These are phyloP conservation scores for Lunularia cruciata DNA, from an alignment of 225 moss, liverwort and hornwort species.

Conservation along the genomic window DNA sequence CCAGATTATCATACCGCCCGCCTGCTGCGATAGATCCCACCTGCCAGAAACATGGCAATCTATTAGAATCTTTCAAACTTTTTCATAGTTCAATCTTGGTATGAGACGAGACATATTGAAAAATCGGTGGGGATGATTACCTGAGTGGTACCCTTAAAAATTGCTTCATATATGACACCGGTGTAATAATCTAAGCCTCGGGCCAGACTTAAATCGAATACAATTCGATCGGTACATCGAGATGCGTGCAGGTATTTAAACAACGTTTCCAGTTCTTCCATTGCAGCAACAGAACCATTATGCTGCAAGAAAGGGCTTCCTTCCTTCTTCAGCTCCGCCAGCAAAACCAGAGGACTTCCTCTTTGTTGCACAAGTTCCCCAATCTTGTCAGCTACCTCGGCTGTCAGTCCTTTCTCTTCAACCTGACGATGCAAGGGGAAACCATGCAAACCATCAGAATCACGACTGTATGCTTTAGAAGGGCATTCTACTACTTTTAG, in stretches of 20 bases:
- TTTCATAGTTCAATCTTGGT: neutral
- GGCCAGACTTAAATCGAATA: conserved; percentile 54
- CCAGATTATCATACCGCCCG: conserved; percentile 59
- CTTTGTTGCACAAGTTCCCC: conserved; percentile 45
- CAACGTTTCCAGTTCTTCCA: conserved; percentile 46
- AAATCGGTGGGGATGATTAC: neutral
- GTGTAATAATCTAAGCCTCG: conserved; percentile 62
- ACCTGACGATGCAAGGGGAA: conserved; percentile 20
- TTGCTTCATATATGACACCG: conserved; percentile 59
- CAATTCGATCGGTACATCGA: conserved; percentile 42
- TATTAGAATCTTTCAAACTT: neutral
- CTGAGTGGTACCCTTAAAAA: conserved; percentile 48
- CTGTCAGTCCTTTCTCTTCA: conserved; percentile 52
- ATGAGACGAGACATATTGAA: neutral
- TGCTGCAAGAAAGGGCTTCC: conserved; percentile 42
- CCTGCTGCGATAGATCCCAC: conserved; percentile 62
- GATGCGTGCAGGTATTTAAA: conserved; percentile 48
- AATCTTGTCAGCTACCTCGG: conserved; percentile 49
- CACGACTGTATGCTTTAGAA: too few species aligned
- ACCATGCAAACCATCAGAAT: neutral
- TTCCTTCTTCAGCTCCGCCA: conserved; percentile 37
- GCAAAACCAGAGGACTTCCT: conserved; percentile 43
- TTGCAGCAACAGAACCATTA: conserved; percentile 38
- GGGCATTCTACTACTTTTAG: too few species aligned
- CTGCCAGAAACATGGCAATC: conserved; percentile 15